Conservation (phyloP, 768 basidiomycete species). For the Phaffia australis region DNA sequence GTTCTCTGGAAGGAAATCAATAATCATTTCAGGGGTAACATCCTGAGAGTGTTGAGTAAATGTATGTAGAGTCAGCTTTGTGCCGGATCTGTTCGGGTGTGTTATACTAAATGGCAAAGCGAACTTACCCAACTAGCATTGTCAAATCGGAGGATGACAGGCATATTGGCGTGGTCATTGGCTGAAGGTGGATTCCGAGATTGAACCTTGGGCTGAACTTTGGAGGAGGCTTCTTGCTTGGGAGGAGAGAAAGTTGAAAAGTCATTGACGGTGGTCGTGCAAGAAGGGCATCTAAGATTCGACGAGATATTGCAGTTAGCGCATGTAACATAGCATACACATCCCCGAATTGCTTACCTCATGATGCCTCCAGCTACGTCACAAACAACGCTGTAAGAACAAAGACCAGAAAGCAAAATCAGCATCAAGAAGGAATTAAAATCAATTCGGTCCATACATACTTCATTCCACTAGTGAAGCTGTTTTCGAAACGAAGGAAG, state of each 20-base stretch:
- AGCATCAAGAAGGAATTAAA: background rate
- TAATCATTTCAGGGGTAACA: slow-evolving; percentile 24
- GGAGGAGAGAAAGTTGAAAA: slow-evolving; percentile 8
- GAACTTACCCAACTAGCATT: slow-evolving; percentile 23
- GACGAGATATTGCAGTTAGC: background rate
- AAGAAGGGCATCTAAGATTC: slow-evolving; percentile 17
- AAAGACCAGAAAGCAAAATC: background rate
- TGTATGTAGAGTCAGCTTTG: background rate
- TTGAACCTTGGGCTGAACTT: background rate
- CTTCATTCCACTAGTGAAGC: slow-evolving; percentile 25
- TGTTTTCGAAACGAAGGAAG: background rate
- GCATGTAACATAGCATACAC: background rate
- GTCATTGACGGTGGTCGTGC: slow-evolving; percentile 14
- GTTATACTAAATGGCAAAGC: background rate
- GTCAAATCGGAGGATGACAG: slow-evolving; percentile 18
- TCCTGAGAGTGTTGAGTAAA: background rate
- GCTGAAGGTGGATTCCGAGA: background rate
- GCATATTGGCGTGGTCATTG: slow-evolving; percentile 1
- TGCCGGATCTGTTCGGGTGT: too few relatives aligned
- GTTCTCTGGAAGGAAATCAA: slow-evolving; percentile 10
- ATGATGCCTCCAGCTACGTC: slow-evolving; percentile 19
- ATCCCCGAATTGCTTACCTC: background rate
- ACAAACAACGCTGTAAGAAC: slow-evolving; percentile 13
- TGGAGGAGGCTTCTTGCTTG: background rate
- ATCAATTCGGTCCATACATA: background rate